Evolutionary conservation across 164 flowering plant species (phyloP), one percentile per base, ranked within the genome.

Genomic region (Vitis labrusca): DNA sequence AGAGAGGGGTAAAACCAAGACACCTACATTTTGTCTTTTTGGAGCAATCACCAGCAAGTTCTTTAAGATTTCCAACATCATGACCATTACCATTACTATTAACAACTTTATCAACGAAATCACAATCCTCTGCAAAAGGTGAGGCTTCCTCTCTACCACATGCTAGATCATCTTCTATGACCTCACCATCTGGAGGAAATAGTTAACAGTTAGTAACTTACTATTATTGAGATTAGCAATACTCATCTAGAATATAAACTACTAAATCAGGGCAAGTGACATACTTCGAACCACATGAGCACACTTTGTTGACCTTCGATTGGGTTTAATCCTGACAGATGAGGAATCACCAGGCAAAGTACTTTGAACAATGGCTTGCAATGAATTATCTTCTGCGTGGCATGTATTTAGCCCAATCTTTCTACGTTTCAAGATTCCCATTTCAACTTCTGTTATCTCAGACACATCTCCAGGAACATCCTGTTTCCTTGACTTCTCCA

Each of bases 241-340:
- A 5, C 49, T 17, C 65, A 71, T n/a, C 2, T 29, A 47, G 10
- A 13, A 13, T 30, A 17, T 9, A 9, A 37, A 37, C 44, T 37
- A 37, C 44, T 5, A 51, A 16, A 8, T 17, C 2, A 10, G 13
- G 30, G 15, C 5, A 71, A 60, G n/a, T 58, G 10, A 55, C 81
- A 72, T 83, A 90, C 92, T 73, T 71, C 80, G 74, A 71, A 64
- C 64, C 10, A 61, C 61, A 64, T 10, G 37, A 32, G 61, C 47
- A 48, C 58, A 32, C 66, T 80, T 80, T 64, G 12, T 44, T 17
- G 59, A 50, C 64, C 72, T 73, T 29, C 10, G 71, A 68, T 64
- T 37, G 70, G 32, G 49, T 32, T 50, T 47, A 51, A 64, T 84
- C 66, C 61, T 64, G 50, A 65, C 10, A 7, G 71, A 67, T 19